Evolutionary conservation across 306 rosid species (phyloP), one percentile per base, ranked within the genome.

Genomic region (Cicer cuneatum): DNA sequence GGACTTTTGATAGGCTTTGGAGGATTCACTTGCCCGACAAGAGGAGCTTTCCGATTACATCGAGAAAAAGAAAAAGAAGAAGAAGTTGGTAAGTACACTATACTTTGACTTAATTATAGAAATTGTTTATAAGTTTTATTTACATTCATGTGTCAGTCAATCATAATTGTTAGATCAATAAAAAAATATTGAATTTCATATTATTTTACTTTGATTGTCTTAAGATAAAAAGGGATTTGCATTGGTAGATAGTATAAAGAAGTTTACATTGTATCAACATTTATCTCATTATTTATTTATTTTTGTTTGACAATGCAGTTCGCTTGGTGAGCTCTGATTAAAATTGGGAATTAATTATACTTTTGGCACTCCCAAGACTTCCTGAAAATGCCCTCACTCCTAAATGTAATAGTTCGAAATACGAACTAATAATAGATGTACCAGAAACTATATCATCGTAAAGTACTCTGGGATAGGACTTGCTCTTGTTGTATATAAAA

Each of bases 11-110:
- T 33, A 91, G 97, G 91, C 97, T 70, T 78, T 93, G 72, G 93
- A 90, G 82, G 94, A 91, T 10, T 88, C 97, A 15, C 85, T 87
- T 76, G 47, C 83, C 21, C 63, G 39, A 47, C 98, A 91, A 82
- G 86, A 82, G 13, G 94, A 93, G 75, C 84, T 93, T 24, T 43
- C 86, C 7, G 86, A 87, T 66, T 87, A 84, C 72, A 76, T 92
- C 45, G 96, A 90, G 21, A 91, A 87, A 57, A 91, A 84, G 86
- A 90, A 85, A 83, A 90, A 85, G 78, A 88, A 85, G 77, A 88
- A 90, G 83, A 88, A 88, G 71, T 54, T 86, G 87, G 94, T 93
- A 81, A 10, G 94, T 82, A 74, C 53, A 67, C 75, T 48, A 48
- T 12, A 47, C 53, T 47, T 24, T 2, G 2, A 21, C 24, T 21